Evolutionary conservation across 1,139 yeast genomes (phyloP).

Genomic region (Protomyces lactucae-debilis): DNA sequence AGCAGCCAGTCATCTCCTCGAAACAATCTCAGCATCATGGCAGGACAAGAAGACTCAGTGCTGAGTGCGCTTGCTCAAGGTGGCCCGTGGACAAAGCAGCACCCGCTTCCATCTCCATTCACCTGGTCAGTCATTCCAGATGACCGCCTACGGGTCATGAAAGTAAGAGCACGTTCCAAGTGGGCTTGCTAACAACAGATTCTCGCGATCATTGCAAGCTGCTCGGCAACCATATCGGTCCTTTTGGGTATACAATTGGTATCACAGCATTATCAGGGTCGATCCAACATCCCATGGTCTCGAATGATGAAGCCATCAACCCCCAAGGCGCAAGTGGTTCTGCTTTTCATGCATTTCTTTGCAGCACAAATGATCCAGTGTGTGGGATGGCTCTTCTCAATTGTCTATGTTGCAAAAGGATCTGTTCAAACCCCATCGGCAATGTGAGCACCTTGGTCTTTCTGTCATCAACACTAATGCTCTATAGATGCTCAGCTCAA

Average conservation of each 20-base stretch:
- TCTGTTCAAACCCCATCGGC: neutral
- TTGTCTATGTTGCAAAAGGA: neutral
- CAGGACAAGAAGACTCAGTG: too few relatives aligned
- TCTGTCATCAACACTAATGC: too few relatives aligned
- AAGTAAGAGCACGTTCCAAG: too few relatives aligned
- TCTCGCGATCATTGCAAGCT: neutral
- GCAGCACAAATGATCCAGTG: neutral
- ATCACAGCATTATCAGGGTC: neutral
- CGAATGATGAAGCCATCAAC: neutral
- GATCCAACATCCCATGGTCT: neutral
- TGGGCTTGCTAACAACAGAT: neutral
- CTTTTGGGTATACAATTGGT: neutral
- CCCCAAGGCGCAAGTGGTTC: neutral
- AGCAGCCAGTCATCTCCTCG: too few relatives aligned
- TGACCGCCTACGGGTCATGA: neutral
- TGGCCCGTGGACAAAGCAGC: neutral
- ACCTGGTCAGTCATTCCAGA: neutral
- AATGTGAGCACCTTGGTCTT: too few relatives aligned
- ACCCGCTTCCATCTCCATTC: neutral
- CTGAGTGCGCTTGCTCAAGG: too few relatives aligned
- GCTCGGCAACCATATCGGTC: neutral
- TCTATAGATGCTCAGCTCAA: too few relatives aligned
- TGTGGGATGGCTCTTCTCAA: neutral
- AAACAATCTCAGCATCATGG: too few relatives aligned
- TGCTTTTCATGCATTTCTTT: neutral